Conservation (phyloP, 78 protist genomes). For the Isochrysis galbana region DNA sequence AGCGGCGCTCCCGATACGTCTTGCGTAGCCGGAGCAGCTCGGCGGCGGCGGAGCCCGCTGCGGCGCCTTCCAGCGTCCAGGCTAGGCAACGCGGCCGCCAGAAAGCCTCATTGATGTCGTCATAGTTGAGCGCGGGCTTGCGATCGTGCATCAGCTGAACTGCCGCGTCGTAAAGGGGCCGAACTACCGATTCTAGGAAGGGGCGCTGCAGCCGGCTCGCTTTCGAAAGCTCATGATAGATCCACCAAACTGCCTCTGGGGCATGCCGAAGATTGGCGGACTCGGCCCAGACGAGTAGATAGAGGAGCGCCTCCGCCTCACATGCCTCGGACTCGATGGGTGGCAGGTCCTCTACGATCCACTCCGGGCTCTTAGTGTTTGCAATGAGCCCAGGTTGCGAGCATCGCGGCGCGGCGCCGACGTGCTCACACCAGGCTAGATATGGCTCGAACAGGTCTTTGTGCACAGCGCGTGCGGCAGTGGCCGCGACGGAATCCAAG, state of each 20-base stretch:
- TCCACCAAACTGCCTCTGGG: neutral
- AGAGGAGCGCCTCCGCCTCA: neutral
- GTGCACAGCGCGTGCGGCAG: neutral
- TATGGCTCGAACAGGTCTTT: neutral
- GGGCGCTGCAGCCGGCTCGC: neutral
- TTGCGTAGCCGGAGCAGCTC: neutral
- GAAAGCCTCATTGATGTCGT: slow-evolving; percentile 27
- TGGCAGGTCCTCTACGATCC: neutral
- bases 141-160: neutral
- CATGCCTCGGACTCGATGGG: neutral
- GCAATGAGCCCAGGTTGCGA: no score
- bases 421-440: neutral
- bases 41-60: neutral
- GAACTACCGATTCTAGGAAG: neutral
- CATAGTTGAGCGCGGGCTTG: neutral
- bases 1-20: neutral
- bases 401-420: neutral
- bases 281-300: neutral
- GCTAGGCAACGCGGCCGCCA: neutral
- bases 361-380: no score
- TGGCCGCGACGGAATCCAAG: neutral
- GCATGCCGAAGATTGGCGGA: neutral
- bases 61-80: neutral
- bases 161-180: neutral
- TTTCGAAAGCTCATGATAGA: neutral